Percentiles rank a stretch among this genome's conserved stretches.
These are phyloP conservation scores for Lepiota venenata DNA, from an alignment of 768 basidiomycete genomes.

Conservation along the genomic window DNA sequence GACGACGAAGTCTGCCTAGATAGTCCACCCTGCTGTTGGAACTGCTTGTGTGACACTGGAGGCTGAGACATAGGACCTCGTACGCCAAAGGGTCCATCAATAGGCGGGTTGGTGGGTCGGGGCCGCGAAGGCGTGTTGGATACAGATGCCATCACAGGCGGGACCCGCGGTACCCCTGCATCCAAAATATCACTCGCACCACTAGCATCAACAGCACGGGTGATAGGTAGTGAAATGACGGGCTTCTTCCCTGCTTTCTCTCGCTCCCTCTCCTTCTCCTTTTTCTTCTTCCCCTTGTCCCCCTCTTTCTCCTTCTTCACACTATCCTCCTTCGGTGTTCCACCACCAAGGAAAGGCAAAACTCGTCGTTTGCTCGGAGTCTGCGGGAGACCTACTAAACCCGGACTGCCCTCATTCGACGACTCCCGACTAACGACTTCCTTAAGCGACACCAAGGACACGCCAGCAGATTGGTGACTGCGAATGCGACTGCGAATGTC, in stretches of 20 bases:
- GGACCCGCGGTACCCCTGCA: too few species aligned
- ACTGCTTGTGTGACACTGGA: background rate
- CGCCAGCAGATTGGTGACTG: background rate
- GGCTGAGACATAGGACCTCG: background rate
- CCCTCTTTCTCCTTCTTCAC: slow-evolving; percentile 1
- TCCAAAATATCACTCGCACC: background rate
- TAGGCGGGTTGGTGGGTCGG: background rate
- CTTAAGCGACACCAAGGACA: background rate
- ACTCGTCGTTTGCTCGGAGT: slow-evolving; percentile 8
- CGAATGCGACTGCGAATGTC: slow-evolving; percentile 12
- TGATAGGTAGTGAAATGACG: slow-evolving; percentile 8
- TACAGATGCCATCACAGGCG: background rate
- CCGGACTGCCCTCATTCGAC: background rate
- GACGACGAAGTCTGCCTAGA: background rate
- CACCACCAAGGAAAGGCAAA: slow-evolving; percentile 3
- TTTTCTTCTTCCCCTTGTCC: slow-evolving; percentile 1
- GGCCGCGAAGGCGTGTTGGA: background rate
- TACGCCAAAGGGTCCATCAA: background rate
- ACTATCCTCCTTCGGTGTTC: background rate
- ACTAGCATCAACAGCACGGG: background rate
- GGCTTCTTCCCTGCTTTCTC: slow-evolving; percentile 6
- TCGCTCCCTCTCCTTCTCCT: background rate
- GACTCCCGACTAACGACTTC: background rate
- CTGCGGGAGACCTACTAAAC: background rate
- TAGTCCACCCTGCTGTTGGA: background rate